A percentile compares a stretch with the other conserved stretches of the same genome.
phyloP scores from a whole-genome alignment of 1,284 basidiomycete species.

The Sporisorium graminicola region DNA sequence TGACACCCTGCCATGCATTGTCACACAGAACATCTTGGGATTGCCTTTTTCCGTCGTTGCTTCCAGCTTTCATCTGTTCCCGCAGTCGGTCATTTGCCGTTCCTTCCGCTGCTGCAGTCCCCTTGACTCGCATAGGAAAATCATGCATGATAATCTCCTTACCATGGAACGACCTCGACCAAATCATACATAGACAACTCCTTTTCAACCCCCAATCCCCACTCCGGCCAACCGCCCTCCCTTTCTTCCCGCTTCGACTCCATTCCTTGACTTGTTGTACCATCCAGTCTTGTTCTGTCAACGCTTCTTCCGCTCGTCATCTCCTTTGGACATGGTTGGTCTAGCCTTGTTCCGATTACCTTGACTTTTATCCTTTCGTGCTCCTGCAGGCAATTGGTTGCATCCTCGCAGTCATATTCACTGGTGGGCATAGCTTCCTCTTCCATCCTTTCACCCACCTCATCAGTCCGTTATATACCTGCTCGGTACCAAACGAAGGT shows the following conservation, averaged over 20 bases:
- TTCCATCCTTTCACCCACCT: neutral
- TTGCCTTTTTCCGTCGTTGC: conserved; percentile 17
- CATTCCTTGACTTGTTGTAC: neutral
- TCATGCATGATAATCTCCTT: conserved; percentile 39
- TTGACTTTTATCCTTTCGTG: neutral
- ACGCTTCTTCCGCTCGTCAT: neutral
- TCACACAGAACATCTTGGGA: neutral
- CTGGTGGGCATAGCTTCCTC: neutral
- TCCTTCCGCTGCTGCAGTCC: conserved; percentile 10
- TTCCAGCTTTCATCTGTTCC: neutral
- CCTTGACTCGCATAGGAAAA: conserved; percentile 24
- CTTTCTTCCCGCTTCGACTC: neutral
- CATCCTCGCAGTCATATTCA: neutral
- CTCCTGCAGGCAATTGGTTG: conserved; percentile 19
- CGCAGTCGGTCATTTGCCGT: conserved; percentile 3
- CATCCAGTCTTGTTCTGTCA: neutral
- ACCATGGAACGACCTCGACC: conserved; percentile 27
- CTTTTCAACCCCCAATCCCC: neutral
- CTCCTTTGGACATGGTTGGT: neutral
- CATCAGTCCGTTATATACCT: neutral
- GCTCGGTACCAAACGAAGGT: neutral
- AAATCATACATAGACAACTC: neutral
- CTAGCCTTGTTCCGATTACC: neutral
- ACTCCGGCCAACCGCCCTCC: neutral
- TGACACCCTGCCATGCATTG: neutral